These are phyloP conservation scores for Coprinopsis cinerea DNA, from an alignment of 768 basidiomycete genomes.

Conservation along the genomic window DNA sequence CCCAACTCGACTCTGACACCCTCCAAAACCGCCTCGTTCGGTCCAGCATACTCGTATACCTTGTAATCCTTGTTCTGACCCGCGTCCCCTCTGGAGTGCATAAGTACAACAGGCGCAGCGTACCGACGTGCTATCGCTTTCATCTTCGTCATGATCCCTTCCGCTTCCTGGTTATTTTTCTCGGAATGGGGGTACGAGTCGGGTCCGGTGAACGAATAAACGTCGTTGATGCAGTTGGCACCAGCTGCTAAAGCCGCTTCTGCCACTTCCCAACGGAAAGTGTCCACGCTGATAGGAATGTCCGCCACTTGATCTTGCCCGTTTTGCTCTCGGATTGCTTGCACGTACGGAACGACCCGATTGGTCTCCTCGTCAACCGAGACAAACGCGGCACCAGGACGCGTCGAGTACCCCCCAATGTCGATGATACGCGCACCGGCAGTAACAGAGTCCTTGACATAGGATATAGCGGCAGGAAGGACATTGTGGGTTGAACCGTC, in stretches of 20 bases:
- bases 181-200: slow-evolving; percentile 28
- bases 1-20: slow-evolving; percentile 73
- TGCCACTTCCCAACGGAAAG: slow-evolving; percentile 82
- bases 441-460: slow-evolving; percentile 40
- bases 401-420: slow-evolving; percentile 90
- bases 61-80: slow-evolving; percentile 64
- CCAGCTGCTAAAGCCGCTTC: slow-evolving; percentile 70
- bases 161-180: slow-evolving; percentile 17
- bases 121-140: slow-evolving; percentile 54
- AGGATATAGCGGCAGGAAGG: slow-evolving; percentile 47
- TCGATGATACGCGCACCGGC: slow-evolving; percentile 78
- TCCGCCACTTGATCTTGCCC: slow-evolving; percentile 9
- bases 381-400: slow-evolving; percentile 71
- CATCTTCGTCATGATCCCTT: slow-evolving; percentile 47
- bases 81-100: slow-evolving; percentile 91
- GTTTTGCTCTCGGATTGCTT: slow-evolving; percentile 40
- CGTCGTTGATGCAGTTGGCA: slow-evolving; percentile 93
- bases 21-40: slow-evolving; percentile 43
- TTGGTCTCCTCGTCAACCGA: slow-evolving; percentile 60
- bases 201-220: slow-evolving; percentile 71
- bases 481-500: slow-evolving; percentile 65
- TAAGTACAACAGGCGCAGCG: slow-evolving; percentile 78
- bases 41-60: slow-evolving; percentile 34
- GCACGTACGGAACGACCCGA: slow-evolving; percentile 69
- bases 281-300: slow-evolving; percentile 76